Base-by-base conservation (phyloP, 2,329 filamentous ascomycete genomes). In the Cladophialophora bantiana region DNA sequence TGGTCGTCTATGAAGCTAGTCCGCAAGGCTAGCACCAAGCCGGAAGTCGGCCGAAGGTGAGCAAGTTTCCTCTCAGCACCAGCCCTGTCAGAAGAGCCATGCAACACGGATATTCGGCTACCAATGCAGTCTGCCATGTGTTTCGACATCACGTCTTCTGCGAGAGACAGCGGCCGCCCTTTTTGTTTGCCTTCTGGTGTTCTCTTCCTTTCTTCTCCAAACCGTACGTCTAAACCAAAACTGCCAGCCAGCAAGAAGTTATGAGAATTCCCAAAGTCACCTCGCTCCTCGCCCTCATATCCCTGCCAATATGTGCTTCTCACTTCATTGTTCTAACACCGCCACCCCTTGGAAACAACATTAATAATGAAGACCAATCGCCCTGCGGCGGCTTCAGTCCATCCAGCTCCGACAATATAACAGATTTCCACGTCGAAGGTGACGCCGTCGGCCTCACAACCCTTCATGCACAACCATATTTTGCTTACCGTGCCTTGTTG, bases 1-100 rank as follows among this genome's bases (percentile, higher is more conserved):
- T 50, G 45, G 45, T 50, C 45, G 45, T 50, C n/a, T 12, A 50
- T 18, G 45, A 50, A 50, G n/a, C 45, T 50, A 50, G 45, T 50
- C 20, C 26, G 45, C 45, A 12, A 50, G 45, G 45, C 45, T 50
- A 50, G 20, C 45, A 50, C 45, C 45, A 50, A 50, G 45, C 45
- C 45, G 45, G 45, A 50, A 50, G 45, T 50, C 13, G 7, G 13
- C 18, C 45, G 45, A 50, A 26, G 15, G 18, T 50, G 45, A 50
- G 45, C 45, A 50, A 50, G 45, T 50, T 50, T 50, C 13, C 13
- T 26, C 18, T 26, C 12, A 50, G 26, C 45, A 26, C 9, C 45
- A 50, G 12, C 45, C 45, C 18, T 50, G 10, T 12, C 18, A 26
- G 7, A 31, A 31, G 45, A 18, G 18, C 26, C 20, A 18, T 26